A percentile compares a stretch with the other conserved stretches of the same genome.
Evolutionary conservation across 768 basidiomycete genomes (phyloP).

Genomic region (Omphalotus guepiniiformis): DNA sequence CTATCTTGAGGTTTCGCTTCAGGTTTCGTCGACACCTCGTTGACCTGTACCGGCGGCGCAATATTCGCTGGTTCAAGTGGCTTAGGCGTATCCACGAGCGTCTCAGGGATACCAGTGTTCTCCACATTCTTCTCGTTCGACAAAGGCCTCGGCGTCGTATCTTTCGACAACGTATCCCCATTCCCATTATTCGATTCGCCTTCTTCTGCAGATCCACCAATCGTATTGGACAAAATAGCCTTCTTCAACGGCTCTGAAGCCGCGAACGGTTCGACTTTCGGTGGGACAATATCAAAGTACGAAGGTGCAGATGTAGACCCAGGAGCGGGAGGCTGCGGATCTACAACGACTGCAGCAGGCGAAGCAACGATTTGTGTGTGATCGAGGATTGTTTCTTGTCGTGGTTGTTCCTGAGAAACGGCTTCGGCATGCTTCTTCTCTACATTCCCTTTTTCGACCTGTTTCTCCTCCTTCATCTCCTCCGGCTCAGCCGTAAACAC

Average conservation of each 20-base stretch:
- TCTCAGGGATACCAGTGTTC: neutral
- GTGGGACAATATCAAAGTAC: slow-evolving; percentile 11
- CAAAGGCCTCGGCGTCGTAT: slow-evolving; percentile 5
- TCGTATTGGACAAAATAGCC: neutral
- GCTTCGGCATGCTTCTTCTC: neutral
- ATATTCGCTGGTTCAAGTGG: neutral
- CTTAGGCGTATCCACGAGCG: slow-evolving; percentile 2
- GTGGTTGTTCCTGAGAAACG: neutral
- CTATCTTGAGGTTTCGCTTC: neutral
- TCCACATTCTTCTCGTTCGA: slow-evolving; percentile 3
- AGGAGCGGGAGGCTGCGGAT: slow-evolving; percentile 17
- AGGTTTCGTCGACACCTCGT: neutral
- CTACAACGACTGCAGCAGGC: slow-evolving; percentile 14
- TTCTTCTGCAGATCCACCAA: neutral
- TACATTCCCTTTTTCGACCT: neutral
- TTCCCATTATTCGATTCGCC: neutral
- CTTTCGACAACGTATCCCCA: neutral
- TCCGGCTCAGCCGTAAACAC: slow-evolving; percentile 53
- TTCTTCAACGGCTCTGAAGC: slow-evolving; percentile 9
- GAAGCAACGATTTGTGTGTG: slow-evolving; percentile 9
- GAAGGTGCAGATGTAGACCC: slow-evolving; percentile 14
- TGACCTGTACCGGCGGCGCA: neutral
- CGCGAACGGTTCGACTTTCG: slow-evolving; percentile 17
- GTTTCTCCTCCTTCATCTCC: slow-evolving; percentile 23
- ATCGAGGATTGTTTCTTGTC: slow-evolving; percentile 7